A percentile compares a stretch with the other conserved stretches of the same genome.
phyloP scores from a whole-genome alignment of 345 rosid genomes.

The Gossypium thurberi region DNA sequence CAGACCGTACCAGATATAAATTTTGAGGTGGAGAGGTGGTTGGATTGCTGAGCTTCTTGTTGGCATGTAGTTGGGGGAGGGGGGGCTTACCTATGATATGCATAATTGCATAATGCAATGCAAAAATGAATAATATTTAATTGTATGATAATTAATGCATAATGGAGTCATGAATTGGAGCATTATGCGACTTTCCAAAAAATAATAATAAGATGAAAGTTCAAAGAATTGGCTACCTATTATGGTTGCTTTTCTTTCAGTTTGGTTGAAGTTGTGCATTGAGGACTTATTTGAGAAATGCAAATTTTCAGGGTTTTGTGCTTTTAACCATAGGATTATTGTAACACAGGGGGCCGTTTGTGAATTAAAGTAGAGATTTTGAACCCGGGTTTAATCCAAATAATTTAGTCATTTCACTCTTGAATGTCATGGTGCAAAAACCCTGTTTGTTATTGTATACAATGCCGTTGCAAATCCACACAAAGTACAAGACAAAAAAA shows the following conservation, averaged over 20 bases:
- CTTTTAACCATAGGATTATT: background rate
- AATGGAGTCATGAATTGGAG: background rate
- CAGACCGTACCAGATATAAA: background rate
- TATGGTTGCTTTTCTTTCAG: background rate
- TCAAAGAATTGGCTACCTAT: background rate
- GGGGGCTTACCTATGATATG: background rate
- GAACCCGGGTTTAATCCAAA: background rate
- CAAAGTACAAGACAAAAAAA: background rate
- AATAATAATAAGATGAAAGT: background rate
- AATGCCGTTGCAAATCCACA: constrained; percentile 1
- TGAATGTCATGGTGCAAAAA: background rate
- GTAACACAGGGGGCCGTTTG: background rate
- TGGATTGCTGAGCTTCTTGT: constrained; percentile 1
- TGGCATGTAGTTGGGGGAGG: background rate
- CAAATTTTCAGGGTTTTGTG: background rate
- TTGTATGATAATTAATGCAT: constrained; percentile 1
- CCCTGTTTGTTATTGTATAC: background rate
- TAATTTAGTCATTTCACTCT: background rate
- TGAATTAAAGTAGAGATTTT: background rate
- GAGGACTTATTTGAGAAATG: background rate
- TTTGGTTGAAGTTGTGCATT: background rate
- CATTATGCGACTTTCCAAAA: background rate
- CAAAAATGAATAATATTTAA: background rate
- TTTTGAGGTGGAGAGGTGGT: constrained; percentile 3
- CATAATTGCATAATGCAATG: background rate